Conservation (phyloP, 768 basidiomycete species). For the Dioszegia crocea region DNA sequence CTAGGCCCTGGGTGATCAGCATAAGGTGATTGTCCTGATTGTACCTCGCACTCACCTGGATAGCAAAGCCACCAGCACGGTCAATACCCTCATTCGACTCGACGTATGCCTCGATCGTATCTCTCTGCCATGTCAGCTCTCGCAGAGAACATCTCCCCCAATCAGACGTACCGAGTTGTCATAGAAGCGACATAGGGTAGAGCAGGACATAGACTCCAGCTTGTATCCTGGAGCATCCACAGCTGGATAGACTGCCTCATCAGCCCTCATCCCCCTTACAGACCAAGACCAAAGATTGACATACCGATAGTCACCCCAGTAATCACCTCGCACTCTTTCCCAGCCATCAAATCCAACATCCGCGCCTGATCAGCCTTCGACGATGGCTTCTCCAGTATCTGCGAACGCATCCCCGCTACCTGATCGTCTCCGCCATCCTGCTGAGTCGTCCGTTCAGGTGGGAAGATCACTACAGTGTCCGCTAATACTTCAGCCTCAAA, state of each 20-base stretch:
- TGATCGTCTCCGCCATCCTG: slow-evolving; percentile 14
- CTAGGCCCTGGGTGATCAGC: slow-evolving; percentile 56
- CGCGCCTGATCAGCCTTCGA: slow-evolving; percentile 62
- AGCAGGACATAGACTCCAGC: slow-evolving; percentile 47
- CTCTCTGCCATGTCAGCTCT: slow-evolving; percentile 22
- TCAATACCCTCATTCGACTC: slow-evolving; percentile 79
- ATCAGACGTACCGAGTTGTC: slow-evolving; percentile 40
- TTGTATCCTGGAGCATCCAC: slow-evolving; percentile 49
- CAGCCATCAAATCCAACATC: slow-evolving; percentile 75
- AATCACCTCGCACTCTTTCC: slow-evolving; percentile 81
- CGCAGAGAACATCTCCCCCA: slow-evolving; percentile 55
- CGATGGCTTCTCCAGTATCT: slow-evolving; percentile 82
- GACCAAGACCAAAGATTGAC: not conserved
- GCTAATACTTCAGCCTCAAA: slow-evolving; percentile 55
- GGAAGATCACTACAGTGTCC: slow-evolving; percentile 87
- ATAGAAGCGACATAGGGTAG: slow-evolving; percentile 42
- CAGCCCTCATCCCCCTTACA: no score
- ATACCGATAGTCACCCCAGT: slow-evolving; percentile 80
- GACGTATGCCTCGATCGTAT: slow-evolving; percentile 69
- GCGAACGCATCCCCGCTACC: slow-evolving; percentile 55
- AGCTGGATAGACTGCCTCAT: slow-evolving; percentile 41
- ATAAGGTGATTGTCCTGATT: no score
- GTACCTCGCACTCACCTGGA: slow-evolving; percentile 59
- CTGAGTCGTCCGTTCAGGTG: slow-evolving; percentile 52
- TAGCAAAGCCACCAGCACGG: slow-evolving; percentile 89